Conservation (phyloP, 1,284 basidiomycete genomes). For the Fomitiporia mediterranea region DNA sequence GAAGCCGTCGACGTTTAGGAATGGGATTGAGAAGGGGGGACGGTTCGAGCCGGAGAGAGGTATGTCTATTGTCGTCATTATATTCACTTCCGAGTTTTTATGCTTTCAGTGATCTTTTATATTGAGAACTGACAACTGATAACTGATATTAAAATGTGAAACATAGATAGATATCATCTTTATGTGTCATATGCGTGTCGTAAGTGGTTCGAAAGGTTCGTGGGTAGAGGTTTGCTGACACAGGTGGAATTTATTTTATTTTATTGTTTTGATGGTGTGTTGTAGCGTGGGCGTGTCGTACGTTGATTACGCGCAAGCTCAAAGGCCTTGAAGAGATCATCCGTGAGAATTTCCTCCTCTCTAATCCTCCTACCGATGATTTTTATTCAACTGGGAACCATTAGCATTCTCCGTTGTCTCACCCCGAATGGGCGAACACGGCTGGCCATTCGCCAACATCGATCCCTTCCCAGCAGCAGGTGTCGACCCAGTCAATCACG, state of each 20-base stretch:
- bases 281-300: slow-evolving; percentile 88
- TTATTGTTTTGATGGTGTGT: too few relatives aligned
- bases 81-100: too few relatives aligned
- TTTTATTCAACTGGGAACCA: not conserved
- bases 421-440: slow-evolving; percentile 76
- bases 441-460: slow-evolving; percentile 82
- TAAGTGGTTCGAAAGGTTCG: slow-evolving; percentile 37
- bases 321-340: slow-evolving; percentile 89
- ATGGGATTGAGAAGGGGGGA: slow-evolving; percentile 66
- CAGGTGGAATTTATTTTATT: not conserved
- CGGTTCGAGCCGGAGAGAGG: slow-evolving; percentile 82
- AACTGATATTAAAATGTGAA: not conserved
- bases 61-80: slow-evolving; percentile 26
- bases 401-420: slow-evolving; percentile 80
- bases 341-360: slow-evolving; percentile 40
- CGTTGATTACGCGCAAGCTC: slow-evolving; percentile 84
- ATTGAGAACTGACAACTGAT: not conserved
- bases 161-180: slow-evolving; percentile 79
- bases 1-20: slow-evolving; percentile 67
- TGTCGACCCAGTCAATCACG: slow-evolving; percentile 64
- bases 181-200: slow-evolving; percentile 80
- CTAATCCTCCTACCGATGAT: not conserved
- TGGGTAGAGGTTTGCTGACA: not conserved
- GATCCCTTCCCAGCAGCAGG: slow-evolving; percentile 72
- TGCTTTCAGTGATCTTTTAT: too few relatives aligned